Evolutionary conservation across 192 early-diverging fungal species (phyloP), one percentile per base, ranked within the genome.

Genomic region (Backusella tuberculispora): DNA sequence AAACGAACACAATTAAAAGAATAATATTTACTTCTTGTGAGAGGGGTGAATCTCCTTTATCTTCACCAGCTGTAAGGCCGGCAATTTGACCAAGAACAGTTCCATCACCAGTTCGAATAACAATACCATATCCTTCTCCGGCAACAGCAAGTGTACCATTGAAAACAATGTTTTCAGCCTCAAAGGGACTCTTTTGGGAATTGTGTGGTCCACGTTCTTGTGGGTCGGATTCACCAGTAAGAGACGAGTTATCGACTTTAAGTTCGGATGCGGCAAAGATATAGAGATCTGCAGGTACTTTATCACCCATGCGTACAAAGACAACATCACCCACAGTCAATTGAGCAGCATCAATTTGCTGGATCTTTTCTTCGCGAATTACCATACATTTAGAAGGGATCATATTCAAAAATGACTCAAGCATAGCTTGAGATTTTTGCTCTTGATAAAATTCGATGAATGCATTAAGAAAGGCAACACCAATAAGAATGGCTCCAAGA

Each of bases 21-120:
- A 71, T n/a, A 69, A 65, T 66, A 63, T 24, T 73, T 73, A 73
- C 71, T 40, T 97, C 95, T 41, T 79, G 73, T 17, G 90, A 88
- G 34, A 97, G 78, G 1, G 96, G 96, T 17, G 91, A 93, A 37
- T 84, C 76, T 15, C 84, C 84, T 79, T 92, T 90, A 63, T 92
- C 85, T 85, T 97, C 96, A 66, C 85, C 88, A 1, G 89, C 86
- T 15, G 96, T 95, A 78, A 97, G 77, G 47, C 88, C 88, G 14
- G 97, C 97, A 78, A 98, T 97, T 81, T 97, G 97, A 41, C 97
- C 97, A 78, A 98, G 87, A 42, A 98, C 96, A 8, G 97, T 98
- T 78, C 86, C 80, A 84, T 98, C 96, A 71, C 97, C 97, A 17
- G 93, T 95, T 60, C 95, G 88, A 71, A 99, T 90, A 43, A 99